Conservation (phyloP, 495 filamentous ascomycete genomes). For the Sordaria brevicollis region DNA sequence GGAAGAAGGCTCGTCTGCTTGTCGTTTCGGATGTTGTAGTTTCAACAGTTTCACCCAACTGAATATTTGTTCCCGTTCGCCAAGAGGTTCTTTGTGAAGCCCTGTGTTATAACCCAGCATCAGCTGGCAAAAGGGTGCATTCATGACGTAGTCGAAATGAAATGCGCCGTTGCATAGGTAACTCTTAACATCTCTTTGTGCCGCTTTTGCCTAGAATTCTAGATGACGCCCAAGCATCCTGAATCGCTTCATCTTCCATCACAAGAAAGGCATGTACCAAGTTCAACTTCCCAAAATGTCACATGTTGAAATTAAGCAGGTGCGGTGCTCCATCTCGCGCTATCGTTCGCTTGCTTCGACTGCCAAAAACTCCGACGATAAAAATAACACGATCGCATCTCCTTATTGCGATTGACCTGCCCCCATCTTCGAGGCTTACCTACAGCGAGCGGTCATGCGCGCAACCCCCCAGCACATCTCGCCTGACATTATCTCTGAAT, state of each 20-base stretch:
- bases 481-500: neutral
- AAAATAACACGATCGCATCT: neutral
- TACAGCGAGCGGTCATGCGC: neutral
- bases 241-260: neutral
- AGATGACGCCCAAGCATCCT: neutral
- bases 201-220: neutral
- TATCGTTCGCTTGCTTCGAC: neutral
- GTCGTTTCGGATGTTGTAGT: neutral
- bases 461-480: neutral
- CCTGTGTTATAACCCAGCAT: neutral
- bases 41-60: neutral
- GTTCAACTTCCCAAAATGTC: neutral
- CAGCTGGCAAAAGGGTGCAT: neutral
- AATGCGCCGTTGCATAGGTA: neutral
- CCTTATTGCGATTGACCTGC: neutral
- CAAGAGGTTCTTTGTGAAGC: neutral
- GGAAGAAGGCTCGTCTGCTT: neutral
- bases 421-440: neutral
- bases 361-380: neutral
- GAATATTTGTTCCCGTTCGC: neutral
- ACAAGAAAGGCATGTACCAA: neutral
- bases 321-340: neutral
- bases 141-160: neutral
- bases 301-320: neutral
- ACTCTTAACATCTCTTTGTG: neutral